Evolutionary conservation across 1,139 yeast species (phyloP).

Genomic region (Candida tunisiensis): DNA sequence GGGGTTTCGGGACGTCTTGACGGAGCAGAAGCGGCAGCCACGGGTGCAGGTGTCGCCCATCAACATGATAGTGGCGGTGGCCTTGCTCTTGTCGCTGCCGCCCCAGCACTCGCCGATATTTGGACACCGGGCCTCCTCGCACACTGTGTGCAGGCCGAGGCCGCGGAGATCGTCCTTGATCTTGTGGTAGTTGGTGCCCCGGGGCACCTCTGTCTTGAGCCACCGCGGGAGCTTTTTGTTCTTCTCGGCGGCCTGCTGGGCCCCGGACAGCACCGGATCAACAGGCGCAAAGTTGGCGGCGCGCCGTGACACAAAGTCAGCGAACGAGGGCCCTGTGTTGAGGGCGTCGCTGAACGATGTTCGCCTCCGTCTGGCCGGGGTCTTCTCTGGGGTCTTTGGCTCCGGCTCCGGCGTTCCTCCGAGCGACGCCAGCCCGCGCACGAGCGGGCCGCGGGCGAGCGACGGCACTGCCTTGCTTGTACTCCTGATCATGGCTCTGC

Average conservation of each 20-base stretch:
- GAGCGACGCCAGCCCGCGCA: too few relatives aligned
- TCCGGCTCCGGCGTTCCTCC: too few relatives aligned
- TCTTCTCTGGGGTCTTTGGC: neutral
- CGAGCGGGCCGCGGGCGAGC: too few relatives aligned
- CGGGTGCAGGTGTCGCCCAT: constrained; percentile 98
- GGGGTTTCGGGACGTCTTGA: constrained; percentile 80
- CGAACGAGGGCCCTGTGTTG: constrained; percentile 84
- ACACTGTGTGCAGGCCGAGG: constrained; percentile 79
- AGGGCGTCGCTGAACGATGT: constrained; percentile 57
- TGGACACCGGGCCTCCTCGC: constrained; percentile 98
- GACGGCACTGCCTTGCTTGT: too few relatives aligned
- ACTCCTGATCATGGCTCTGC: too few relatives aligned
- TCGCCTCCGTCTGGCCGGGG: constrained; percentile 13
- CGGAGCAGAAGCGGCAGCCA: constrained; percentile 96
- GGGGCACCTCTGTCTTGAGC: constrained; percentile 92
- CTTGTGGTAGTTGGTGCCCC: constrained; percentile 67
- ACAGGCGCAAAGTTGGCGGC: constrained; percentile 42
- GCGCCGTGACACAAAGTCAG: constrained; percentile 69
- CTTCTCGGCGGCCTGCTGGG: constrained; percentile 34
- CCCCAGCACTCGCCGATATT: constrained; percentile 99
- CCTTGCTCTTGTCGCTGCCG: constrained; percentile 76
- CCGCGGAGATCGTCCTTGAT: constrained; percentile 80
- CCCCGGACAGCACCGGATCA: constrained; percentile 21
- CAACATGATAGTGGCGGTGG: constrained; percentile 98
- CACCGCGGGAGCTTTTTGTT: constrained; percentile 74